Evolutionary conservation across 2,329 filamentous ascomycete genomes (phyloP), one percentile per base, ranked within the genome.

Genomic region (Fusarium heterosporum): DNA sequence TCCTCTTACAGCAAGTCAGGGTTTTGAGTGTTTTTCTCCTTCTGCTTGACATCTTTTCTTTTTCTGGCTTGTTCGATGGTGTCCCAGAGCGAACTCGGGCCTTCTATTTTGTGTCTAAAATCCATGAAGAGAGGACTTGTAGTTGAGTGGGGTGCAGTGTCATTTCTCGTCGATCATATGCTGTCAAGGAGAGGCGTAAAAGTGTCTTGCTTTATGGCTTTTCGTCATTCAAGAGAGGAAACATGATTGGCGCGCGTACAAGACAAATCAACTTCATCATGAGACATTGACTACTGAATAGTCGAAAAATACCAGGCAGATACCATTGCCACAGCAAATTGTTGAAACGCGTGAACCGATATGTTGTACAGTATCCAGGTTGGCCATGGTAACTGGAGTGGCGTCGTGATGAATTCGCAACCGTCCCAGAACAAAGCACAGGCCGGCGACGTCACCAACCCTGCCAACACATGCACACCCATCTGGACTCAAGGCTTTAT

Each of bases 141-240:
- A 43, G 54, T 48, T 43, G 48, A 32, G 62, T 55, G 54, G 55
- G 50, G 51, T 54, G 52, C 46, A 47, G 64, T 69, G 51, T 57
- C 64, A 70, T 66, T 49, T 32, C 43, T 71, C 38, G 63, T 68
- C 53, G 58, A 68, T 71, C 69, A 65, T 71, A 49, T 52, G 54
- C 58, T 60, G 51, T 62, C 61, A 52, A 57, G 51, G 66, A 47
- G 54, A 66, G 61, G 47, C 48, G 29, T 32, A 62, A 54, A 42
- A 61, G 25, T 43, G 30, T 59, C 34, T 52, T 47, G 50, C 22
- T 47, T 48, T 59, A 36, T 52, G 41, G 26, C 41, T 51, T 49
- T 62, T 55, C 48, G 55, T 55, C 48, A 66, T 66, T 63, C 38
- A 29, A 57, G 30, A 48, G 16, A 53, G 34, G 38, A 38, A 58